Percentiles rank a stretch among this genome's conserved stretches.
Evolutionary conservation across 192 early-diverging fungal genomes (phyloP).

Genomic region (Backusella macrospora): DNA sequence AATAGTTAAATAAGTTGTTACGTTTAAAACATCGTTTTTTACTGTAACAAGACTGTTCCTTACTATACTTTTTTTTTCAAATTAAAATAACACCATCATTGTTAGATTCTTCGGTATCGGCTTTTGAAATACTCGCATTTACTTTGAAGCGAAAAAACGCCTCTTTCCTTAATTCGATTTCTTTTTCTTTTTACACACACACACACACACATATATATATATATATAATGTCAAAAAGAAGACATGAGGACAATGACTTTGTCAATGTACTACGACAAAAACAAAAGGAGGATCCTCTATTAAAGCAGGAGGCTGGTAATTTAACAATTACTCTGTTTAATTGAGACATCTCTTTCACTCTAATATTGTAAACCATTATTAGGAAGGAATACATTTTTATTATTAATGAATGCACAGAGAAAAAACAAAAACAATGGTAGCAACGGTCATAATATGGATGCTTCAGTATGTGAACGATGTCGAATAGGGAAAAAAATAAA

Average conservation of each 20-base stretch:
- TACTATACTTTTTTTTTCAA: too few relatives aligned
- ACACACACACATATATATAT: too few relatives aligned
- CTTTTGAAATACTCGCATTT: too few relatives aligned
- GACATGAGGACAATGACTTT: conserved; percentile 18
- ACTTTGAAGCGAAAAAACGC: neutral
- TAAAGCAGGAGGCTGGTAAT: conserved; percentile 20
- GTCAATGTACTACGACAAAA: conserved; percentile 31
- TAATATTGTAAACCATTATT: too few relatives aligned
- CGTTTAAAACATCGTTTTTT: too few relatives aligned
- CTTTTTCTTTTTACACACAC: neutral
- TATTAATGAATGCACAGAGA: conserved; percentile 23
- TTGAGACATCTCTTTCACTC: neutral
- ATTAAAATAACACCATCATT: too few relatives aligned
- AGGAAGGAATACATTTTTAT: conserved; percentile 13
- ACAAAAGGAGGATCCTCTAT: conserved; percentile 14
- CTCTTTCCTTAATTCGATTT: neutral
- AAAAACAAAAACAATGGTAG: neutral
- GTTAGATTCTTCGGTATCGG: too few relatives aligned
- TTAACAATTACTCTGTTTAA: neutral
- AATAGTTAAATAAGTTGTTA: too few relatives aligned
- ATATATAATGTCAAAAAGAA: conserved; percentile 26
- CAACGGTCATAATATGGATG: neutral
- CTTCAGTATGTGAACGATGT: conserved; percentile 5
- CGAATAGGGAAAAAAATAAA: neutral
- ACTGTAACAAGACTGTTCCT: too few relatives aligned